phyloP scores from a whole-genome alignment of 148 eudicot genomes.

The Persicaria tinctoria region DNA sequence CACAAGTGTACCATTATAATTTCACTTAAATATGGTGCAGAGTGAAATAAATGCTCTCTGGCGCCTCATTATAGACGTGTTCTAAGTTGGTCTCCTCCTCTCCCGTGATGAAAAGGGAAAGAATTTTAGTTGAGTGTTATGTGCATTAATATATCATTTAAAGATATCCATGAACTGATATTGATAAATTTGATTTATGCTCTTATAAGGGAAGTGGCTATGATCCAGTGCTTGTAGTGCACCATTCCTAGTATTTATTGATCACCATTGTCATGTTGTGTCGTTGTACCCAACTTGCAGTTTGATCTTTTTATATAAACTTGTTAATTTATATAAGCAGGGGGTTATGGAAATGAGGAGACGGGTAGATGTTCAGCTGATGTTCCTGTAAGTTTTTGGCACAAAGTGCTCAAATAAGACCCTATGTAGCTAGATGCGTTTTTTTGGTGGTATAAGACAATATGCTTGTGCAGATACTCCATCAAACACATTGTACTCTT shows the following conservation, averaged over 20 bases:
- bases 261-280: not conserved
- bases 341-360: not conserved
- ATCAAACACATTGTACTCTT: not conserved
- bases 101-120: not conserved
- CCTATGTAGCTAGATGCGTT: not conserved
- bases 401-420: slow-evolving; percentile 1
- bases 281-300: not conserved
- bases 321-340: not conserved
- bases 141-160: not conserved
- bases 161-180: not conserved
- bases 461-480: not conserved
- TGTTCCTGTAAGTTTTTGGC: not conserved
- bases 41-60: not conserved
- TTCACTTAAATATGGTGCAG: not conserved
- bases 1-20: not conserved
- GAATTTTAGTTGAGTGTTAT: not conserved
- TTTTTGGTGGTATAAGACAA: not conserved
- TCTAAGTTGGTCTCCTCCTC: not conserved
- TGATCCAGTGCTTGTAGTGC: not conserved
- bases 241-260: not conserved
- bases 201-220: not conserved
- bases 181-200: not conserved
- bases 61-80: not conserved
- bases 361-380: not conserved
- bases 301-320: not conserved